Percentiles rank a stretch among this genome's conserved stretches.
Conservation (phyloP, 2,329 filamentous ascomycete species). For the Chaetomium strumarium region DNA sequence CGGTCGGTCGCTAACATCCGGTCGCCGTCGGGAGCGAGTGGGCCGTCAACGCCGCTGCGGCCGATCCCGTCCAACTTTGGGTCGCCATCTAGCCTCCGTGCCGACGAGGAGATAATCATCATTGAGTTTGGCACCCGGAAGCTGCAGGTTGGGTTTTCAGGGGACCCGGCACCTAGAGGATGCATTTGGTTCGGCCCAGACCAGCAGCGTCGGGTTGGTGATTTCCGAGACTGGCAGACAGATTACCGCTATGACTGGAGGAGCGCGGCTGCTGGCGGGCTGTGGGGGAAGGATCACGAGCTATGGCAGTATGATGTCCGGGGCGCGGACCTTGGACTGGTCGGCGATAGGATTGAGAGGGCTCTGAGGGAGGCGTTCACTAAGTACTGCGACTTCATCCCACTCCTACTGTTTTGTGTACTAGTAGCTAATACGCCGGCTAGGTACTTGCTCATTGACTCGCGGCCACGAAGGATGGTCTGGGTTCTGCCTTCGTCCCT, state of each 20-base stretch:
- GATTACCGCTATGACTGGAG: conserved; percentile 46
- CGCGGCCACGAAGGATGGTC: conserved; percentile 66
- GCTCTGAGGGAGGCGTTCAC: conserved; percentile 75
- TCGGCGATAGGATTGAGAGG: conserved; percentile 82
- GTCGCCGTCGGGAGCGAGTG: conserved; percentile 31
- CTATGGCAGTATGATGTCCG: conserved; percentile 75
- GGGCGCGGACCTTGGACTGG: conserved; percentile 66
- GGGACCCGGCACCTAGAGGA: conserved; percentile 70
- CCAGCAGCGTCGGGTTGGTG: conserved; percentile 69
- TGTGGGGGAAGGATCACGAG: conserved; percentile 62
- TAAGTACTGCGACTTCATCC: conserved; percentile 49
- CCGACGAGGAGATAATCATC: conserved; percentile 80
- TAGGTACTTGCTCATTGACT: conserved; percentile 63
- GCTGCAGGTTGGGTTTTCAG: conserved; percentile 78
- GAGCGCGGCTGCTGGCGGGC: conserved; percentile 39
- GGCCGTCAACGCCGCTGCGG: conserved; percentile 43
- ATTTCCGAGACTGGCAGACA: conserved; percentile 67
- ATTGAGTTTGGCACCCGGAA: conserved; percentile 77
- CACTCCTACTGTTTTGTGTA: background rate
- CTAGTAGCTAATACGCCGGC: background rate
- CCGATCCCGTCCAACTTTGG: conserved; percentile 50
- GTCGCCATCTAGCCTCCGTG: conserved; percentile 54
- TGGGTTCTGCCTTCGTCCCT: conserved; percentile 72
- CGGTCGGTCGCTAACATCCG: conserved; percentile 55
- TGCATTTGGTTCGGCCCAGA: conserved; percentile 67